Evolutionary conservation across 768 basidiomycete species (phyloP).

Genomic region (Tricholoma flavovirens): DNA sequence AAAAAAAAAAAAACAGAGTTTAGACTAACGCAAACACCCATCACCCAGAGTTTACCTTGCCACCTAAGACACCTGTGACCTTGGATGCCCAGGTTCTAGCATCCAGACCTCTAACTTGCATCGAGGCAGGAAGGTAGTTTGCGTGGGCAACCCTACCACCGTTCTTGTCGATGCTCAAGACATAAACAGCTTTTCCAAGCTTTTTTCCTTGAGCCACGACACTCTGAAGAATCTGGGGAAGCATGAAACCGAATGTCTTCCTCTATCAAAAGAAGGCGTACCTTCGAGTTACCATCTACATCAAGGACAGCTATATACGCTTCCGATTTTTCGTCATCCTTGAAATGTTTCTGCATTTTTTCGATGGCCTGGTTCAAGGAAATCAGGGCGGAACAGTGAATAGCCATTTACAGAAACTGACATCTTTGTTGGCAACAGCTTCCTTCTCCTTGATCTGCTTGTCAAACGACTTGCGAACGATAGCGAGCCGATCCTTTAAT

Average conservation of each 20-base stretch:
- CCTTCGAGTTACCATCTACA: constrained; percentile 85
- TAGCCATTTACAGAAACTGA: constrained; percentile 26
- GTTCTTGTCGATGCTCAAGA: constrained; percentile 73
- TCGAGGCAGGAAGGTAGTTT: constrained; percentile 62
- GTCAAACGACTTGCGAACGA: constrained; percentile 76
- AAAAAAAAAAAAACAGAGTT: constrained; percentile 3
- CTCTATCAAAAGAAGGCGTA: constrained; percentile 19
- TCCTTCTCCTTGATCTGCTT: constrained; percentile 83
- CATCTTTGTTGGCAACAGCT: constrained; percentile 69
- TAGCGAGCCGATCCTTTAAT: constrained; percentile 66
- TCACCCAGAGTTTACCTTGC: constrained; percentile 59
- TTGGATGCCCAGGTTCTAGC: constrained; percentile 84
- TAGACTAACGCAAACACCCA: neutral
- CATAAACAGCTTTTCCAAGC: constrained; percentile 78
- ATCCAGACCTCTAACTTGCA: constrained; percentile 65
- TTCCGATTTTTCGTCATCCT: constrained; percentile 63
- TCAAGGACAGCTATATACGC: constrained; percentile 68
- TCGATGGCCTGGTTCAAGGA: constrained; percentile 55
- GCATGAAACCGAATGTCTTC: constrained; percentile 1
- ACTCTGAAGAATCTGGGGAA: constrained; percentile 60
- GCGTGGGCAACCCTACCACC: constrained; percentile 79
- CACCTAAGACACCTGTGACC: constrained; percentile 77
- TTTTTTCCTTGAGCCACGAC: constrained; percentile 76
- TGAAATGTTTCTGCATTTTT: constrained; percentile 64
- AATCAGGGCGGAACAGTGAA: neutral